Base-by-base conservation (phyloP, 805 yeast genomes). In the Pichia exigua region DNA sequence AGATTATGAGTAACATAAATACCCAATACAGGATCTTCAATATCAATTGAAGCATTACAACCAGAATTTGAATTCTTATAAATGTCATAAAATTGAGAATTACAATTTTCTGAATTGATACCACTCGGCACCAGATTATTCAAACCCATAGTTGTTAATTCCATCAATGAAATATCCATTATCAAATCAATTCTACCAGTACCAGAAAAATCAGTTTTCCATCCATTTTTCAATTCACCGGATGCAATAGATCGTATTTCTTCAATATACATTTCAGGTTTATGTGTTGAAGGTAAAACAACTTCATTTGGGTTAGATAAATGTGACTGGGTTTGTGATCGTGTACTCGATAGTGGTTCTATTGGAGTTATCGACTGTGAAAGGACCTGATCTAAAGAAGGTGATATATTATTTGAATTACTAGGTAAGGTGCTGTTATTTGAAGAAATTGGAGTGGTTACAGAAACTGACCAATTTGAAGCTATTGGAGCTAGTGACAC, bases 191-290 rank as follows among this genome's bases (percentile, higher is more conserved):
- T 83, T 50, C 79, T 75, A 6, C 99, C 99, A 44, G 75, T 75
- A 42, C 81, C 85, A 7, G 82, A 68, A 64, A 85, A 91, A 67
- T 94, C 99, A 1, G 94, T 81, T 65, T 94, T 94, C 99, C 99
- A 94, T 4, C 99, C 99, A 30, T 78, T 74, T 63, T 86, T 87
- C 62, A 89, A 68, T 54, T 87, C 96, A 12, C 97, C 97, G 50
- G 82, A 77, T 13, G 84, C 78, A 10, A 94, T 71, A 5, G 87
- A 79, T 30, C 91, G 75, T 9, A 78, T 76, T 61, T 91, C 96
- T 65, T 90, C 95, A 13, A 82, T 66, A 59, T 77, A 85, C 15
- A 86, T 54, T 4, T 55, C 59, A 1, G 61, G 44, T 41, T 24
- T 21, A 2, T 18, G 22, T 27, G 44, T 30, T 7, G 24, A 40